These are phyloP conservation scores for Colletotrichum kahawae DNA, from an alignment of 2,329 filamentous ascomycete genomes.

Conservation along the genomic window DNA sequence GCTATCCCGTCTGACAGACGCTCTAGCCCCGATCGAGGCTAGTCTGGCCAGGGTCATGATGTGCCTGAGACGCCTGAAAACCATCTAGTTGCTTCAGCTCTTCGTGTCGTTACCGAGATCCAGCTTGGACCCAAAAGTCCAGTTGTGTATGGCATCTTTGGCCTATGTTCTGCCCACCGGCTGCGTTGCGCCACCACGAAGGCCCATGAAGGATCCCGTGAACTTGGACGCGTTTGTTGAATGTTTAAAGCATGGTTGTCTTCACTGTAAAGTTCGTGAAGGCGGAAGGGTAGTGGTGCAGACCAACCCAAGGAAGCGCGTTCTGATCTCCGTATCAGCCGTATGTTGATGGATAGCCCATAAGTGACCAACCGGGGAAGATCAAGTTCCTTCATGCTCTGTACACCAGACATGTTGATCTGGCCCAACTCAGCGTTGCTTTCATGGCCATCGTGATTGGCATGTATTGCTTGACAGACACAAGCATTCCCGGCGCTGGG, in stretches of 20 bases:
- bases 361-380: neutral
- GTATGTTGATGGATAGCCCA: neutral
- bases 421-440: neutral
- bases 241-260: neutral
- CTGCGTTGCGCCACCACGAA: neutral
- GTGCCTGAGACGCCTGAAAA: neutral
- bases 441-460: neutral
- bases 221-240: neutral
- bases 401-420: neutral
- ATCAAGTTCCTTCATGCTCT: neutral
- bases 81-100: neutral
- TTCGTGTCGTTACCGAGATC: neutral
- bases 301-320: neutral
- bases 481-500: neutral
- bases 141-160: neutral
- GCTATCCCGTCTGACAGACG: neutral
- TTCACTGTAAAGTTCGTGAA: neutral
- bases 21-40: neutral
- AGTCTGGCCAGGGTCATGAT: neutral
- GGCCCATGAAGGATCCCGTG: neutral
- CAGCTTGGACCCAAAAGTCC: neutral
- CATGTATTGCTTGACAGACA: neutral
- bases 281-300: neutral
- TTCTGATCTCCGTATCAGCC: neutral
- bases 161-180: neutral